Evolutionary conservation across 2,329 filamentous ascomycete species (phyloP).

Genomic region (Epicoccum nigrum): DNA sequence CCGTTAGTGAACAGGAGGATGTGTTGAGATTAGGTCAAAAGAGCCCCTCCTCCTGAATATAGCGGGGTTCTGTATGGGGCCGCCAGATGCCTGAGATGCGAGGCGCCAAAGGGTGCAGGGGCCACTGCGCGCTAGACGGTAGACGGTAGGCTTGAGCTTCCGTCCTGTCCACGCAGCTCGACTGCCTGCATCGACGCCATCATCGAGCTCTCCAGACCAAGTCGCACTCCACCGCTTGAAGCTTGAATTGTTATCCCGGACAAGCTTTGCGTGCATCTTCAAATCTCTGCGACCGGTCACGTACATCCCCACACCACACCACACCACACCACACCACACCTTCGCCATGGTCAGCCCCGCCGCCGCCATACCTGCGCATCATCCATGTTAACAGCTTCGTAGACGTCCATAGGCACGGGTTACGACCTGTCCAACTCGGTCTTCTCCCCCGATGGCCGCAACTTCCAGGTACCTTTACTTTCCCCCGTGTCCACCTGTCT

Average conservation of each 20-base stretch:
- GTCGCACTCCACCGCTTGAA: conserved; percentile 1
- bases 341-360: conserved; percentile 39
- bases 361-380: conserved; percentile 14
- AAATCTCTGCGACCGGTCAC: background rate
- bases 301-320: no score
- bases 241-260: background rate
- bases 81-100: conserved; percentile 3
- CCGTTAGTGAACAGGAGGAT: background rate
- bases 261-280: background rate
- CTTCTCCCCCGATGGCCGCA: conserved; percentile 98
- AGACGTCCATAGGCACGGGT: conserved; percentile 99
- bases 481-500: background rate
- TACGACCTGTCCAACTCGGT: conserved; percentile 99
- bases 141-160: no score
- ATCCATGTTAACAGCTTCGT: conserved; percentile 26
- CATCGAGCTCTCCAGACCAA: conserved; percentile 16
- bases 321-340: background rate
- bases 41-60: conserved; percentile 8
- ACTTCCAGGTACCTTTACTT: conserved; percentile 81
- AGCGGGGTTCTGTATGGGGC: conserved; percentile 10
- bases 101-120: conserved; percentile 4
- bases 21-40: background rate
- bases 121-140: conserved; percentile 7
- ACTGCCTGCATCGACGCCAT: conserved; percentile 39
- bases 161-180: conserved; percentile 42